Evolutionary conservation across 257 asterid genomes (phyloP), one percentile per base, ranked within the genome.

Genomic region (Nicotiana tomentosiformis): DNA sequence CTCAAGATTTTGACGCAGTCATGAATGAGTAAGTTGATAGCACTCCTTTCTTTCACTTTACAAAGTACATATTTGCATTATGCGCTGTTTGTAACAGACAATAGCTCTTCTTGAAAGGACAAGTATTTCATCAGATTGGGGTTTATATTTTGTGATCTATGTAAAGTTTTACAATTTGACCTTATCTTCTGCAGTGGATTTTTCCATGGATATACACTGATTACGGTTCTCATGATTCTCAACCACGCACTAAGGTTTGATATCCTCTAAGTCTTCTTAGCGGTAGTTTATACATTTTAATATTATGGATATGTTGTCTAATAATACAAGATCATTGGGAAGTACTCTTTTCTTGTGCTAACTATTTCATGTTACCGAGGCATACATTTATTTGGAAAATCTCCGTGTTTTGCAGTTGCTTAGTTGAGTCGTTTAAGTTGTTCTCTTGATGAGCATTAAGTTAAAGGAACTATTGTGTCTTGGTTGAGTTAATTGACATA

Each of bases 1-100:
- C 91, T 84, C 99, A 94, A 87, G 99, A 96, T 89, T 96, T 96
- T 89, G 93, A 93, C 82, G 94, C 97, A 66, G 99, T 96, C 46
- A 67, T 89, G 89, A 92, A 88, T 90, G 91, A 96, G 99, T 96
- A 94, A 91, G 82, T 81, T 83, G 61, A 77, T 62, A 61, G 49
- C 64, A 4, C 32, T 76, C 64, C 80, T 51, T 51, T 12, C 46
- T 51, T 76, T 82, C 77, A 74, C 51, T 74, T 74, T 49, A 74
- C 80, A 14, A 74, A 23, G 39, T 46, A 49, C 29, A 23, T 49
- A 15, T 0, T 74, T 26, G 62, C 43, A 49, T 26, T 23, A 12
- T 74, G 62, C 4, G 0, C 62, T 20, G 9, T 49, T 74, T 74
- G 23, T 74, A 74, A 46, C 46, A 23, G 64, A 51, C 23, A 51